A percentile compares a stretch with the other conserved stretches of the same genome.
These are phyloP conservation scores for Guadua angustifolia DNA, from an alignment of 176 grass and related monocot species.

Conservation along the genomic window DNA sequence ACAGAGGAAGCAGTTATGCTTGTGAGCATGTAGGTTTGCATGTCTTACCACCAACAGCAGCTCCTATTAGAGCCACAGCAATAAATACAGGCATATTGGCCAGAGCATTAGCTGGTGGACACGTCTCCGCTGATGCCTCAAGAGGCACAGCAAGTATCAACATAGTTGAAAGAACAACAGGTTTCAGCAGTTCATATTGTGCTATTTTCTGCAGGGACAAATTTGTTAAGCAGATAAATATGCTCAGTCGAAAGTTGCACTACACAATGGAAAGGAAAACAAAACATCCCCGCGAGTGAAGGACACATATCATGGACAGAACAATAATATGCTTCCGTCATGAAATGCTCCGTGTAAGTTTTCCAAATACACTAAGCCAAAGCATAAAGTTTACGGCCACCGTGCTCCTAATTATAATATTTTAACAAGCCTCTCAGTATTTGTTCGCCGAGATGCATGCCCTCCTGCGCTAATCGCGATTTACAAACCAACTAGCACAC, in stretches of 20 bases:
- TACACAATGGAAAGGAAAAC: not conserved
- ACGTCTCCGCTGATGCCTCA: conserved; percentile 55
- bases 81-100: conserved; percentile 69
- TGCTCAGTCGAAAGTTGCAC: not conserved
- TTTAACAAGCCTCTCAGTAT: not conserved
- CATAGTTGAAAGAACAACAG: conserved; percentile 48
- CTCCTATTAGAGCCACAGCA: conserved; percentile 63
- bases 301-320: not conserved
- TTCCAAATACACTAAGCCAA: not conserved
- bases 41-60: conserved; percentile 59
- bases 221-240: conserved; percentile 23
- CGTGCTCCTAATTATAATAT: not conserved
- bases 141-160: conserved; percentile 52
- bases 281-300: not conserved
- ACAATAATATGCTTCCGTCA: not conserved
- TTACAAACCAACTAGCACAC: not conserved
- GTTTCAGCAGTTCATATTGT: conserved; percentile 32
- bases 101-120: conserved; percentile 47
- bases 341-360: not conserved
- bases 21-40: not conserved
- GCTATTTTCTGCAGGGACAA: conserved; percentile 48
- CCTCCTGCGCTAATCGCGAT: not conserved
- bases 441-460: not conserved
- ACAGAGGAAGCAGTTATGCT: not conserved
- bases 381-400: not conserved